phyloP scores from a whole-genome alignment of 495 filamentous ascomycete genomes.

The Cercophora sp. region DNA sequence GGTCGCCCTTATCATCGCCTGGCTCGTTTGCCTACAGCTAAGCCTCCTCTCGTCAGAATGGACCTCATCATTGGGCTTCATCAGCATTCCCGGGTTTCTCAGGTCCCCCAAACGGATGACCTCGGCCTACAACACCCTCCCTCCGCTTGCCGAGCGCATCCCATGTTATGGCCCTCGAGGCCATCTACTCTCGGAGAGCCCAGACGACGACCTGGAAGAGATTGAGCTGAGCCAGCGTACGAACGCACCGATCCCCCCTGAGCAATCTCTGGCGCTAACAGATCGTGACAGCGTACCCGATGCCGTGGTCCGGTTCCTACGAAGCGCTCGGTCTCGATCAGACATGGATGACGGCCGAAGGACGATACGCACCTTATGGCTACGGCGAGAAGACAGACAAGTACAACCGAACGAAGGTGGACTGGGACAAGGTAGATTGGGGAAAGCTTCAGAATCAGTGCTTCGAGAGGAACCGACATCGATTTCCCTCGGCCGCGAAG shows the following conservation, averaged over 20 bases:
- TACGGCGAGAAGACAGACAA: constrained; percentile 22
- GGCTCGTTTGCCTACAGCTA: constrained; percentile 19
- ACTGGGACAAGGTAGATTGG: constrained; percentile 73
- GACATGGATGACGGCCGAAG: constrained; percentile 25
- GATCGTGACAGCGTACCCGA: constrained; percentile 21
- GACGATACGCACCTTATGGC: constrained; percentile 31
- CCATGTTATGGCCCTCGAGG: constrained; percentile 28
- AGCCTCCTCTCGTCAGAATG: constrained; percentile 9
- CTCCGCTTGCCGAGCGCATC: constrained; percentile 21
- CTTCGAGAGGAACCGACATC: constrained; percentile 59
- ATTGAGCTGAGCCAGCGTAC: constrained; percentile 22
- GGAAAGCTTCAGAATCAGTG: constrained; percentile 70
- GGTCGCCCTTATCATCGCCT: constrained; percentile 15
- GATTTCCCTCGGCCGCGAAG: constrained; percentile 41
- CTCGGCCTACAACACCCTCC: constrained; percentile 17
- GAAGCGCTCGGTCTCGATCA: constrained; percentile 26
- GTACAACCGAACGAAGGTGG: constrained; percentile 51
- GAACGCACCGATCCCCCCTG: background rate
- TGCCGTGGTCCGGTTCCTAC: constrained; percentile 29
- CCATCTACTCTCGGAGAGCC: constrained; percentile 24
- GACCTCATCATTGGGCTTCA: constrained; percentile 6
- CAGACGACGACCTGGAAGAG: constrained; percentile 27
- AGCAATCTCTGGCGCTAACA: constrained; percentile 12
- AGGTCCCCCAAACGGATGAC: constrained; percentile 22
- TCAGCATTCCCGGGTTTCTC: constrained; percentile 11